A percentile compares a stretch with the other conserved stretches of the same genome.
Conservation (phyloP, 1,139 yeast species). For the Pichia kudriavzevii region DNA sequence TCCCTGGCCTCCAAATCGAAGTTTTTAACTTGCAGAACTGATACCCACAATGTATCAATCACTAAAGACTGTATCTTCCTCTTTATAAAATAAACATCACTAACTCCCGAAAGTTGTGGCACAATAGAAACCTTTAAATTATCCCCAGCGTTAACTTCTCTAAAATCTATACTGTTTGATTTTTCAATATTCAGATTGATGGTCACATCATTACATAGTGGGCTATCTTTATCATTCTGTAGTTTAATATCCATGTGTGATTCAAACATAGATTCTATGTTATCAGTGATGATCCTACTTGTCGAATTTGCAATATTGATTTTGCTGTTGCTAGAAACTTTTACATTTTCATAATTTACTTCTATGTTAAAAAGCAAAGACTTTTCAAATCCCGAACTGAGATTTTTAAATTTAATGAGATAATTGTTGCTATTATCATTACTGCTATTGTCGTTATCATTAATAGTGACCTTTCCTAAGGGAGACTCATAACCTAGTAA, state of each 20-base stretch:
- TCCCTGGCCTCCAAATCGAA: conserved; percentile 17
- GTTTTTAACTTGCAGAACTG: conserved; percentile 12
- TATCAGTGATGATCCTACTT: conserved; percentile 3
- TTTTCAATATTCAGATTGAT: conserved; percentile 9
- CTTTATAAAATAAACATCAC: conserved; percentile 30
- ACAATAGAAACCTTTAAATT: conserved; percentile 10
- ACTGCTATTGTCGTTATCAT: too few relatives aligned
- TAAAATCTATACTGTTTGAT: not conserved
- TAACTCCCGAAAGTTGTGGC: conserved; percentile 29
- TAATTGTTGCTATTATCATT: too few relatives aligned
- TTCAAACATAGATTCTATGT: conserved; percentile 2
- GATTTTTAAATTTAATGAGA: conserved; percentile 6
- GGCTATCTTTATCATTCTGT: conserved; percentile 1
- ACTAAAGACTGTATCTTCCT: conserved; percentile 32
- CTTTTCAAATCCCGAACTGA: conserved; percentile 17
- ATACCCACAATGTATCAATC: conserved; percentile 20
- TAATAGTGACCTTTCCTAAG: conserved; percentile 2
- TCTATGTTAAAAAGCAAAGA: conserved; percentile 19
- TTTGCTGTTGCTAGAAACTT: conserved; percentile 4
- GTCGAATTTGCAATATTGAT: conserved; percentile 4
- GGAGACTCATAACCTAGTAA: conserved; percentile 17
- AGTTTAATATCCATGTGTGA: conserved; percentile 6
- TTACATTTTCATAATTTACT: conserved; percentile 20
- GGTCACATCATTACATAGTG: conserved; percentile 5
- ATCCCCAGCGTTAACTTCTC: not conserved